Percentiles rank a stretch among this genome's conserved stretches.
phyloP scores from a whole-genome alignment of 1,284 basidiomycete genomes.

The Tylopilus orsonianus region DNA sequence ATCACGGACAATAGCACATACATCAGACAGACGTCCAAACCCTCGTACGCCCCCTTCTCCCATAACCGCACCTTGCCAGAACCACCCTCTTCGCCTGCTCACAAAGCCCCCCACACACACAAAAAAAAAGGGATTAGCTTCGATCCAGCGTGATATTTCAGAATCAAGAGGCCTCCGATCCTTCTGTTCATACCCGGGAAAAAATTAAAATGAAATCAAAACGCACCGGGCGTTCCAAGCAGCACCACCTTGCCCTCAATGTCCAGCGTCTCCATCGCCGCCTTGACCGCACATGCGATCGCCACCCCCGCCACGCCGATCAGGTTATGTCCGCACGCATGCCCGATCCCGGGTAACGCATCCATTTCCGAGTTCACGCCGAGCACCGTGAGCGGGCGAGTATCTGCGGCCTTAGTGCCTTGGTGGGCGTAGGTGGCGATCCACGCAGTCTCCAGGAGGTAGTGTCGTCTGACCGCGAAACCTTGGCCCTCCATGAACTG shows the following conservation, averaged over 20 bases:
- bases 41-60: conserved; percentile 62
- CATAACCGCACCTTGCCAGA: conserved; percentile 66
- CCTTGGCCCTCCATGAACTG: conserved; percentile 57
- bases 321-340: conserved; percentile 80
- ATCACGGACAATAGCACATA: conserved; percentile 22
- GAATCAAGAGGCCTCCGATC: too few species aligned
- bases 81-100: conserved; percentile 75
- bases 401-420: too few species aligned
- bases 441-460: conserved; percentile 71
- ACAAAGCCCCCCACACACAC: too few species aligned
- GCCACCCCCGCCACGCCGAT: conserved; percentile 76
- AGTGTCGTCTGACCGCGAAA: conserved; percentile 57
- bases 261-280: conserved; percentile 55
- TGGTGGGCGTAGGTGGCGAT: conserved; percentile 58
- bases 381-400: too few species aligned
- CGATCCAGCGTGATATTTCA: too few species aligned
- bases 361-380: conserved; percentile 80
- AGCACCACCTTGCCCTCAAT: conserved; percentile 71
- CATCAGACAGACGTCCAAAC: conserved; percentile 70
- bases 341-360: conserved; percentile 63
- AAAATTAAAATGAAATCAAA: background rate
- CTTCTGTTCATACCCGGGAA: background rate
- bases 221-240: conserved; percentile 70
- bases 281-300: conserved; percentile 61
- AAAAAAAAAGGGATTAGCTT: too few species aligned